phyloP scores from a whole-genome alignment of 805 yeast species.

The Tetrapisispora taiwanensis region DNA sequence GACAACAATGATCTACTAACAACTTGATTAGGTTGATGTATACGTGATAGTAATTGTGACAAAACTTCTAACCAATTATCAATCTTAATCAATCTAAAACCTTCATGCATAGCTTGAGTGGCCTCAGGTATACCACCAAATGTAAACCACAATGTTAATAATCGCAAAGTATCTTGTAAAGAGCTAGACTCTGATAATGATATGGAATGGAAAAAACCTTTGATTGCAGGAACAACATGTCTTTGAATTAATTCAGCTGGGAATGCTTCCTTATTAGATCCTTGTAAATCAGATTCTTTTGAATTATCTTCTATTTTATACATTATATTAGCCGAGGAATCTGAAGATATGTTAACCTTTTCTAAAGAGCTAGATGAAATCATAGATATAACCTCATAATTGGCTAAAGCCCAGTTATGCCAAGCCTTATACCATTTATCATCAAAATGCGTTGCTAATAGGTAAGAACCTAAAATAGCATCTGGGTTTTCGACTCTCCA shows the following conservation, averaged over 20 bases:
- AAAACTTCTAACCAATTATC: constrained; percentile 94
- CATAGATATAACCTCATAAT: constrained; percentile 84
- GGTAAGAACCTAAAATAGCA: constrained; percentile 80
- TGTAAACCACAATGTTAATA: constrained; percentile 89
- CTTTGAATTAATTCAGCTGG: constrained; percentile 56
- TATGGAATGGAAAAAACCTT: constrained; percentile 92
- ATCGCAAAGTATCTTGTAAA: constrained; percentile 81
- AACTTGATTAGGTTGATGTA: constrained; percentile 84
- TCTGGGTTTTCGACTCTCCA: constrained; percentile 78
- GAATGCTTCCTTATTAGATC: constrained; percentile 22
- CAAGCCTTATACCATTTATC: constrained; percentile 94
- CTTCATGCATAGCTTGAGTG: constrained; percentile 80
- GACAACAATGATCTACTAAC: constrained; percentile 76
- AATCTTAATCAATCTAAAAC: constrained; percentile 76
- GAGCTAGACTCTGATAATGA: constrained; percentile 79
- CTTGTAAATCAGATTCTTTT: constrained; percentile 16
- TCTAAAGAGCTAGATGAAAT: constrained; percentile 26
- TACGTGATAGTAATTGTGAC: constrained; percentile 91
- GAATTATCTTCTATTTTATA: constrained; percentile 16
- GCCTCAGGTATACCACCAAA: constrained; percentile 93
- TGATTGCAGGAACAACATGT: constrained; percentile 92
- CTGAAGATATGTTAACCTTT: constrained; percentile 13
- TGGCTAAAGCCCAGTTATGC: constrained; percentile 99
- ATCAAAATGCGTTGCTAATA: constrained; percentile 92
- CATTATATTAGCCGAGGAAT: constrained; percentile 6